These are phyloP conservation scores for Dioscorea cayenensis DNA, from an alignment of 116 monocot species.

Conservation along the genomic window DNA sequence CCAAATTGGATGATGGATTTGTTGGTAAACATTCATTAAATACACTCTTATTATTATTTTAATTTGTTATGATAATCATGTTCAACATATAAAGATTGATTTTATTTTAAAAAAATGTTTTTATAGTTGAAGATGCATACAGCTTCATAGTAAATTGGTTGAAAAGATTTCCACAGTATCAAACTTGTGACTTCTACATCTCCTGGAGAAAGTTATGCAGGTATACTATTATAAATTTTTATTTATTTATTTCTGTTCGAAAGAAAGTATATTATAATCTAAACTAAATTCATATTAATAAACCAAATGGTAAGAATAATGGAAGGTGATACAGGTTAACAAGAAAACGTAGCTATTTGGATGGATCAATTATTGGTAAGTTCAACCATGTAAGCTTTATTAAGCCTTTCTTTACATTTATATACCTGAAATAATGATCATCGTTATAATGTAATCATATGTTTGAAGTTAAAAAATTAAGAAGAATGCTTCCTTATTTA, in stretches of 20 bases:
- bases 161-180: constrained; percentile 66
- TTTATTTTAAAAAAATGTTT: background rate
- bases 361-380: constrained; percentile 15
- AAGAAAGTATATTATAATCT: background rate
- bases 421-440: background rate
- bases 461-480: no score
- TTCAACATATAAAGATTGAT: background rate
- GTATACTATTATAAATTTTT: constrained; percentile 11
- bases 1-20: constrained; percentile 58
- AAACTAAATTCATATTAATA: no score
- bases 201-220: constrained; percentile 90
- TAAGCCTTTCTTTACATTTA: background rate
- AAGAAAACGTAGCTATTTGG: constrained; percentile 37
- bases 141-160: constrained; percentile 76
- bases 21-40: constrained; percentile 42
- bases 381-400: background rate
- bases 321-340: constrained; percentile 7
- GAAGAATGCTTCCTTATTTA: no score
- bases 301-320: background rate
- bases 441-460: no score
- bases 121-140: constrained; percentile 73
- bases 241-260: background rate
- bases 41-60: background rate
- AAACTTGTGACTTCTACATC: constrained; percentile 62
- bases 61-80: background rate